These are phyloP conservation scores for Thalassiosira sp. DNA, from an alignment of 352 stramenopile genomes.

Conservation along the genomic window DNA sequence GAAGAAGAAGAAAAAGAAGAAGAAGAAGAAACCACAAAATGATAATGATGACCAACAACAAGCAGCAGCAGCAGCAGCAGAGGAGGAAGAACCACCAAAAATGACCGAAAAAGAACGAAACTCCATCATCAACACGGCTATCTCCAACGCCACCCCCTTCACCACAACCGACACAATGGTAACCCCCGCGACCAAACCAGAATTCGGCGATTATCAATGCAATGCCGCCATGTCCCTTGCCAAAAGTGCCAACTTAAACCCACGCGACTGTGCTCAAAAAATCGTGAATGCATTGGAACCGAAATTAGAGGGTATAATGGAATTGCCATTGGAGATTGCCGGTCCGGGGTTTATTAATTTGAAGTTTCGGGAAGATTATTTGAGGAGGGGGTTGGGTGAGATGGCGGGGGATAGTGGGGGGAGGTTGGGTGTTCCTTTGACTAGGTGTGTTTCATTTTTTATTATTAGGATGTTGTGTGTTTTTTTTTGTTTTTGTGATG, in stretches of 20 bases:
- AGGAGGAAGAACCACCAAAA: constrained; percentile 25
- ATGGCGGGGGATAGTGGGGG: constrained; percentile 65
- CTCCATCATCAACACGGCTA: constrained; percentile 52
- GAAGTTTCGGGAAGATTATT: constrained; percentile 87
- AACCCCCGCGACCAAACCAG: constrained; percentile 68
- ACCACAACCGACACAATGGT: constrained; percentile 84
- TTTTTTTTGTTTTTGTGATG: background rate
- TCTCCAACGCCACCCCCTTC: constrained; percentile 67
- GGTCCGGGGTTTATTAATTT: constrained; percentile 99
- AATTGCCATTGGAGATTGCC: constrained; percentile 87
- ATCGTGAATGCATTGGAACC: constrained; percentile 61
- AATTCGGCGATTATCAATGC: constrained; percentile 85
- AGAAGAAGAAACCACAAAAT: constrained; percentile 42
- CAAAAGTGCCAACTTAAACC: constrained; percentile 76
- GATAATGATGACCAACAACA: constrained; percentile 9
- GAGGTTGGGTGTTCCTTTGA: constrained; percentile 81
- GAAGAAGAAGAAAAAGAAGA: constrained; percentile 74
- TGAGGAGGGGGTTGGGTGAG: constrained; percentile 47
- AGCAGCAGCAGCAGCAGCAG: background rate
- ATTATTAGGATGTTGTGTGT: too few relatives aligned
- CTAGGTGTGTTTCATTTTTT: constrained; percentile 31
- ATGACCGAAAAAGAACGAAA: constrained; percentile 64
- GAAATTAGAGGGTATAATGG: constrained; percentile 62
- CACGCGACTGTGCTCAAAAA: constrained; percentile 66
- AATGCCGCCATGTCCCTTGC: constrained; percentile 85